Evolutionary conservation across 306 rosid species (phyloP).

Genomic region (Gastrolobium villosum): DNA sequence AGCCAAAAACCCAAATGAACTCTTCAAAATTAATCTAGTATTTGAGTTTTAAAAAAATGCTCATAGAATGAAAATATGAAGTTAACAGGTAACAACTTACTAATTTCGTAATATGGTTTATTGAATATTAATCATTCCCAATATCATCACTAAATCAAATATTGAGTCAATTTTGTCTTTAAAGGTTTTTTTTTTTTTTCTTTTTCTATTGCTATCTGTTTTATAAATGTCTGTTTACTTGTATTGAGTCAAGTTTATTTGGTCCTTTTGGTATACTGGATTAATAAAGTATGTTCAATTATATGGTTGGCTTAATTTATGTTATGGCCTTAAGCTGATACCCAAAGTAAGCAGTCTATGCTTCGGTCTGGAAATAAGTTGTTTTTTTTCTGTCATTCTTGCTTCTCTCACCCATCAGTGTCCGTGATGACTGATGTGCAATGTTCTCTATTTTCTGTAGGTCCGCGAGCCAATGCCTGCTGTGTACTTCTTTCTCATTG

Average conservation of each 20-base stretch:
- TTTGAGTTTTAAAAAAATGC: background rate
- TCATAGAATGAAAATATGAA: background rate
- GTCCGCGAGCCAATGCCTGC: constrained; percentile 99
- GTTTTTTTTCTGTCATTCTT: background rate
- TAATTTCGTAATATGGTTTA: background rate
- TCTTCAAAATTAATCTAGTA: constrained; percentile 11
- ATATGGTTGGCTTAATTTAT: constrained; percentile 18
- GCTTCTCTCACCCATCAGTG: constrained; percentile 9
- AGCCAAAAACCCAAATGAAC: background rate
- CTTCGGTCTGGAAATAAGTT: constrained; percentile 26
- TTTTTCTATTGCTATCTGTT: constrained; percentile 19
- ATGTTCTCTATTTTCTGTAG: constrained; percentile 54
- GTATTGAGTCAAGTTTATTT: constrained; percentile 23
- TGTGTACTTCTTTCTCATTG: constrained; percentile 91
- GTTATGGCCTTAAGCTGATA: constrained; percentile 21
- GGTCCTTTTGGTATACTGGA: constrained; percentile 19
- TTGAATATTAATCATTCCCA: background rate
- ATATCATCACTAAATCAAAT: background rate
- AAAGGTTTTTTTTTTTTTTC: constrained; percentile 22
- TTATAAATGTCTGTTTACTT: constrained; percentile 11
- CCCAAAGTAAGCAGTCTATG: constrained; percentile 16
- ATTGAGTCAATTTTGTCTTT: background rate
- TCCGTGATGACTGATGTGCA: constrained; percentile 31
- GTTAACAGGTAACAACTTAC: background rate
- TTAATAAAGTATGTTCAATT: constrained; percentile 23